A percentile compares a stretch with the other conserved stretches of the same genome.
Evolutionary conservation across 495 filamentous ascomycete species (phyloP).

Genomic region (Pseudoneurospora amorphoporcata): DNA sequence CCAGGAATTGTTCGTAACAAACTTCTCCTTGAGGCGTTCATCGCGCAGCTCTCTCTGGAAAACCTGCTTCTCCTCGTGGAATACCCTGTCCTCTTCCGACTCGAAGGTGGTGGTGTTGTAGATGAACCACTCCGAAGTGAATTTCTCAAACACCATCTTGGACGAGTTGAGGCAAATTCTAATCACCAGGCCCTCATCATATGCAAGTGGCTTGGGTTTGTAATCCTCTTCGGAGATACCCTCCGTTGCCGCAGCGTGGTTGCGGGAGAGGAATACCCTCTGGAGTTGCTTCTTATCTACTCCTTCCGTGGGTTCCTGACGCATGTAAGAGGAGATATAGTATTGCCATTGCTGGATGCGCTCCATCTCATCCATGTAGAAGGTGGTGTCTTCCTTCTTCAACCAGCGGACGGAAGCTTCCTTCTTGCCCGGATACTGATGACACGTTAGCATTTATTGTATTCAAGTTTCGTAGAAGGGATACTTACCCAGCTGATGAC

Average conservation of each 20-base stretch:
- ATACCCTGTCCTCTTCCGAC: constrained; percentile 18
- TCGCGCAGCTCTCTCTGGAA: constrained; percentile 46
- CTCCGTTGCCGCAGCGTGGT: constrained; percentile 47
- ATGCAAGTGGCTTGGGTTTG: constrained; percentile 46
- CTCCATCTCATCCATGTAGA: constrained; percentile 54
- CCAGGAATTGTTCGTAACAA: constrained; percentile 66
- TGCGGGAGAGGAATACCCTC: constrained; percentile 63
- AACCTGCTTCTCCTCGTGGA: constrained; percentile 37
- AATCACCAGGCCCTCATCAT: constrained; percentile 65
- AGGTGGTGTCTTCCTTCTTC: constrained; percentile 71
- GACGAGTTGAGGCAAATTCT: constrained; percentile 75
- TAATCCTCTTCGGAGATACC: constrained; percentile 36
- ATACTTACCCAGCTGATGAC: constrained; percentile 71
- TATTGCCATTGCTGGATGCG: constrained; percentile 66
- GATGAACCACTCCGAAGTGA: constrained; percentile 46
- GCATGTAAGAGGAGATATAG: constrained; percentile 85
- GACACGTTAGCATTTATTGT: constrained; percentile 10
- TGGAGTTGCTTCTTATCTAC: constrained; percentile 53
- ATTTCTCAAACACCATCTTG: constrained; percentile 65
- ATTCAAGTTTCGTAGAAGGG: not conserved
- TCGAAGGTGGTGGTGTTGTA: constrained; percentile 27
- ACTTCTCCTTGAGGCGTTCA: constrained; percentile 58
- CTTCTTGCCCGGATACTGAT: constrained; percentile 44
- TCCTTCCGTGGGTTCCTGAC: constrained; percentile 82
- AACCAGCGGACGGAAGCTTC: constrained; percentile 60